phyloP scores from a whole-genome alignment of 352 stramenopile species.

The Globisporangium nodosum region DNA sequence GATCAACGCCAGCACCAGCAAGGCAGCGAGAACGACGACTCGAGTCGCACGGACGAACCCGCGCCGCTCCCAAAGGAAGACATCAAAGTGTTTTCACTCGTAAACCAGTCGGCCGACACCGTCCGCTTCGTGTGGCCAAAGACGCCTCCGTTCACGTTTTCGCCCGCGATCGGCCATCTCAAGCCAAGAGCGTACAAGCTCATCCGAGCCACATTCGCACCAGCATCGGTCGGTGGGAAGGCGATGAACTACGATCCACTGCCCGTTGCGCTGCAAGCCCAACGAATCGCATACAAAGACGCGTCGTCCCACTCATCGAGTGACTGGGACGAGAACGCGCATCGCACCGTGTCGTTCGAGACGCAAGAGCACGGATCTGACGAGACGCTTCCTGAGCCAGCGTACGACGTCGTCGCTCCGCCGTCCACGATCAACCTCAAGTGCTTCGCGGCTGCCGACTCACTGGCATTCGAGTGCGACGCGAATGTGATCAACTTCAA shows the following conservation, averaged over 20 bases:
- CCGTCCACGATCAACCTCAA: slow-evolving; percentile 34
- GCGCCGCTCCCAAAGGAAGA: slow-evolving; percentile 15
- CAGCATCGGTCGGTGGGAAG: slow-evolving; percentile 14
- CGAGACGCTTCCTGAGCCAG: slow-evolving; percentile 33
- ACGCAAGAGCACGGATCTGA: slow-evolving; percentile 14
- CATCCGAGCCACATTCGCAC: slow-evolving; percentile 72
- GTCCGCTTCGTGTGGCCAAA: slow-evolving; percentile 75
- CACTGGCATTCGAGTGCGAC: slow-evolving; percentile 53
- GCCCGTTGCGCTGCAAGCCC: slow-evolving; percentile 32
- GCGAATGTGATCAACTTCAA: slow-evolving; percentile 60
- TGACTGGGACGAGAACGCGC: slow-evolving; percentile 79
- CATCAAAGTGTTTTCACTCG: slow-evolving; percentile 73
- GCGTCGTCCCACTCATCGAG: slow-evolving; percentile 15
- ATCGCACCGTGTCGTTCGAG: slow-evolving; percentile 54
- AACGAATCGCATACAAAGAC: slow-evolving; percentile 52
- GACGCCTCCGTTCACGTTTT: slow-evolving; percentile 60
- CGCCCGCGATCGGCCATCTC: slow-evolving; percentile 67
- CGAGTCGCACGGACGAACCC: background rate
- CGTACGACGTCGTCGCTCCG: slow-evolving; percentile 32
- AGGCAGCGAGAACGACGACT: slow-evolving; percentile 1
- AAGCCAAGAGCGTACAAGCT: slow-evolving; percentile 50
- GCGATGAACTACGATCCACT: slow-evolving; percentile 31
- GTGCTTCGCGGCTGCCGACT: slow-evolving; percentile 69
- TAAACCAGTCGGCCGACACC: slow-evolving; percentile 50
- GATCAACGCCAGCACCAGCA: background rate